A percentile compares a stretch with the other conserved stretches of the same genome.
Evolutionary conservation across 164 flowering plant genomes (phyloP).

Genomic region (Pachysandra terminalis): DNA sequence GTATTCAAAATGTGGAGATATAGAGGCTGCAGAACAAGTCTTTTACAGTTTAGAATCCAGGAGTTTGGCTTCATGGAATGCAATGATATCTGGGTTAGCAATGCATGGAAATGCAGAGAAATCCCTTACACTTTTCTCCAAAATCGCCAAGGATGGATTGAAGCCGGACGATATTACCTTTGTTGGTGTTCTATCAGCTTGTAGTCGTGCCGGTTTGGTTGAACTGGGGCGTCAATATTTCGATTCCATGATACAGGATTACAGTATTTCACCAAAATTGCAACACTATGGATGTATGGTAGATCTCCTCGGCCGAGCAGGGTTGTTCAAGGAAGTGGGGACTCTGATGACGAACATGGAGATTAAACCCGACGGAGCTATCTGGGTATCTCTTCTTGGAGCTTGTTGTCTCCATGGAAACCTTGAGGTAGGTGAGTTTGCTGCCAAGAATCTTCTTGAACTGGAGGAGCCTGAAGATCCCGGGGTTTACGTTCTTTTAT

Average conservation of each 20-base stretch:
- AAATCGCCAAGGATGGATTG: conserved; percentile 44
- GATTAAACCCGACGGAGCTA: conserved; percentile 55
- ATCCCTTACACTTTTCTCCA: conserved; percentile 46
- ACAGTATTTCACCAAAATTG: conserved; percentile 41
- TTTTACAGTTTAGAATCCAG: conserved; percentile 29
- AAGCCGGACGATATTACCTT: conserved; percentile 64
- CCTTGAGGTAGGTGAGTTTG: conserved; percentile 42
- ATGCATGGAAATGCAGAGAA: conserved; percentile 48
- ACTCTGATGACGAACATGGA: conserved; percentile 41
- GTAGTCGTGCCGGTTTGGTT: conserved; percentile 57
- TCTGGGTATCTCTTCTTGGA: conserved; percentile 66
- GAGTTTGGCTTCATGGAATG: conserved; percentile 61
- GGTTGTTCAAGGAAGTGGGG: conserved; percentile 57
- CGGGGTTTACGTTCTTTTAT: conserved; percentile 50
- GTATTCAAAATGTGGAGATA: conserved; percentile 68
- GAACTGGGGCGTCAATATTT: conserved; percentile 47
- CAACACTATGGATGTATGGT: conserved; percentile 69
- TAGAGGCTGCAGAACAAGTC: conserved; percentile 50
- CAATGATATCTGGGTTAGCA: conserved; percentile 68
- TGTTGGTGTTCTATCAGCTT: conserved; percentile 60
- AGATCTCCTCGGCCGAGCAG: conserved; percentile 59
- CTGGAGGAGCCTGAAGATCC: conserved; percentile 60
- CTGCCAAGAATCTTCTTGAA: conserved; percentile 41
- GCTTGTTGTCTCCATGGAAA: conserved; percentile 48
- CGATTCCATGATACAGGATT: conserved; percentile 38